Base-by-base conservation (phyloP, 139 green algal genomes). In the Yamagishiella unicocca region DNA sequence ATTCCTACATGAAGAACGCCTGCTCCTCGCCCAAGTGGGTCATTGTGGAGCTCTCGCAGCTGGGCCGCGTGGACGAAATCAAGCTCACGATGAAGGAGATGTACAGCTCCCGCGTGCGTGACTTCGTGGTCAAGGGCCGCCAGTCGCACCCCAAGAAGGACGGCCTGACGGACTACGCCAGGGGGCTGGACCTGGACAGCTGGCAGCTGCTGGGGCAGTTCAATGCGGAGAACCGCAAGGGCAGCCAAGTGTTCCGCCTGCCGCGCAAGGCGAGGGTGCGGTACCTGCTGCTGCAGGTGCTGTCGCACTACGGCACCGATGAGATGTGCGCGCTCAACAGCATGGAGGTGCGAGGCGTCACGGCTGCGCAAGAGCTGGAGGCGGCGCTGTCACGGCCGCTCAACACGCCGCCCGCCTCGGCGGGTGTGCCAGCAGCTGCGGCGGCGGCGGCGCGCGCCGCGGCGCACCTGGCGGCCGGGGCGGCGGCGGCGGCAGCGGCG, bases 301-400 rank as follows among this genome's bases (percentile, higher is more conserved):
- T 95, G 10, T 92, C 90, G 0, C 95, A 98, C 85, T 95, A 97
- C 82, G 95, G 95, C 17, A 88, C n/a, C 0, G 96, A 98, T 85
- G 84, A 93, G 45, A 93, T 98, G 72, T 98, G 96, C 72, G 95
- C 96, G n/a, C 84, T 98, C n/a, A 98, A 98, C 83, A 93, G 90
- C 31, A 70, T 98, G 2, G 82, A 88, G n/a, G 91, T 95, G 37
- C 92, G 92, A 67, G 95, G 95, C 33, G 93, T 96, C 68, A 96
- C 93, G 53, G 96, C 96, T 31, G 92, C 93, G 27, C 94, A 98
- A 87, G 95, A 98, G 85, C 89, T 98, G 25, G 96, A 98, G 64
- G 93, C 93, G 38, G 92, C 93, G 37, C 88, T 98, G 43, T 87
- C 91, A 1, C 64, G 89, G 67, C 83, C 93, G 68, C 82, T 38